These are phyloP conservation scores for Pichia sp. DNA, from an alignment of 1,139 yeast species.

Conservation along the genomic window DNA sequence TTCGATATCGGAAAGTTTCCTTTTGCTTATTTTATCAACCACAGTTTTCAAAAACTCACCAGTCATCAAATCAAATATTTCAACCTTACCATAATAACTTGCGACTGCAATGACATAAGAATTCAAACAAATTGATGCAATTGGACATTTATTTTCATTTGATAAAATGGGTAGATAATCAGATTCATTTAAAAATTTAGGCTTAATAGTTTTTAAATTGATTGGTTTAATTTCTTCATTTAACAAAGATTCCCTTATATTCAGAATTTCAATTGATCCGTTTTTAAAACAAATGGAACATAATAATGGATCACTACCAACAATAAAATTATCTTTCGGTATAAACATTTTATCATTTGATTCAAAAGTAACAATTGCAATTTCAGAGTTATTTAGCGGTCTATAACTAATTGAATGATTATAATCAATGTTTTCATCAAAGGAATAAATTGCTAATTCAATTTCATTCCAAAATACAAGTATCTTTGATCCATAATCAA, in stretches of 20 bases:
- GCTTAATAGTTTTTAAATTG: constrained; percentile 13
- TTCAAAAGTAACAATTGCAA: constrained; percentile 18
- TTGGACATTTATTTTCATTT: constrained; percentile 1
- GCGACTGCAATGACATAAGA: constrained; percentile 33
- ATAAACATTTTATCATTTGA: constrained; percentile 17
- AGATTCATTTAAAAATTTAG: constrained; percentile 20
- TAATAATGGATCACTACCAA: constrained; percentile 53
- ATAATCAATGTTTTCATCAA: background rate
- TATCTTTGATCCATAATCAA: constrained; percentile 50
- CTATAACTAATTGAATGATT: constrained; percentile 4
- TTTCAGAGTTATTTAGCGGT: constrained; percentile 2
- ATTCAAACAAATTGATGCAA: constrained; percentile 22
- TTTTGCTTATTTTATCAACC: constrained; percentile 28
- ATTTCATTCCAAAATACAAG: constrained; percentile 31
- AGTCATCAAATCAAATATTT: constrained; percentile 55
- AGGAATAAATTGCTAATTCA: constrained; percentile 26
- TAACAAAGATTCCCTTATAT: constrained; percentile 32
- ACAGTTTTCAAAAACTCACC: constrained; percentile 45
- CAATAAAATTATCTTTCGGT: constrained; percentile 26
- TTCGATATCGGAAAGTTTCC: constrained; percentile 10
- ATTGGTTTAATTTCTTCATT: constrained; percentile 16
- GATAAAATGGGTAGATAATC: constrained; percentile 15
- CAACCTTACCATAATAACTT: constrained; percentile 57
- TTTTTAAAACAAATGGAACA: constrained; percentile 37
- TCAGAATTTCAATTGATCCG: constrained; percentile 35